phyloP scores from a whole-genome alignment of 2,329 filamentous ascomycete species.

The Hymenotorrendiella dingleyae region DNA sequence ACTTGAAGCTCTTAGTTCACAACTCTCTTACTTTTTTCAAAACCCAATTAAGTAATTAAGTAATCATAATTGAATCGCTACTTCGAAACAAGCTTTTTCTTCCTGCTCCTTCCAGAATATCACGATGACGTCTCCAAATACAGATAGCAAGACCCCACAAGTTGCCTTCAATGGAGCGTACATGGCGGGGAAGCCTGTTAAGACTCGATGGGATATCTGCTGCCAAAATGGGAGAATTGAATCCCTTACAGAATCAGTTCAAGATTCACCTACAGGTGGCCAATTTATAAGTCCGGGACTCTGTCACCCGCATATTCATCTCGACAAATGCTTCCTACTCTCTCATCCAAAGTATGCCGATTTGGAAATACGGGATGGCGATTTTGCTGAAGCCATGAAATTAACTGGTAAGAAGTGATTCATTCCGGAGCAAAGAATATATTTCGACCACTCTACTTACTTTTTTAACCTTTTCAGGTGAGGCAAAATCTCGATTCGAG shows the following conservation, averaged over 20 bases:
- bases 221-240: constrained; percentile 25
- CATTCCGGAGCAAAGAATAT: constrained; percentile 4
- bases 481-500: constrained; percentile 59
- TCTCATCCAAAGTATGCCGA: constrained; percentile 53
- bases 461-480: constrained; percentile 19
- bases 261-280: constrained; percentile 1
- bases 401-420: constrained; percentile 37
- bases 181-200: constrained; percentile 25
- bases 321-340: constrained; percentile 61
- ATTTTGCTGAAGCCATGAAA: constrained; percentile 59
- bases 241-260: constrained; percentile 23
- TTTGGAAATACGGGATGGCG: constrained; percentile 52
- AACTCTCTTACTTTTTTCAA: not conserved
- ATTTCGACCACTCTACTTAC: constrained; percentile 3
- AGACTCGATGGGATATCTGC: constrained; percentile 31
- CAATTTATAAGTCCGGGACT: constrained; percentile 47
- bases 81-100: not conserved
- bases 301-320: constrained; percentile 68
- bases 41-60: too few species aligned
- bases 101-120: not conserved
- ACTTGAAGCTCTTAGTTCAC: too few species aligned
- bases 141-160: not conserved
- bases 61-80: not conserved
- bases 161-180: constrained; percentile 26
- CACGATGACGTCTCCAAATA: not conserved